Evolutionary conservation across 306 rosid species (phyloP), one percentile per base, ranked within the genome.

Genomic region (Gynostemma pentaphyllum): DNA sequence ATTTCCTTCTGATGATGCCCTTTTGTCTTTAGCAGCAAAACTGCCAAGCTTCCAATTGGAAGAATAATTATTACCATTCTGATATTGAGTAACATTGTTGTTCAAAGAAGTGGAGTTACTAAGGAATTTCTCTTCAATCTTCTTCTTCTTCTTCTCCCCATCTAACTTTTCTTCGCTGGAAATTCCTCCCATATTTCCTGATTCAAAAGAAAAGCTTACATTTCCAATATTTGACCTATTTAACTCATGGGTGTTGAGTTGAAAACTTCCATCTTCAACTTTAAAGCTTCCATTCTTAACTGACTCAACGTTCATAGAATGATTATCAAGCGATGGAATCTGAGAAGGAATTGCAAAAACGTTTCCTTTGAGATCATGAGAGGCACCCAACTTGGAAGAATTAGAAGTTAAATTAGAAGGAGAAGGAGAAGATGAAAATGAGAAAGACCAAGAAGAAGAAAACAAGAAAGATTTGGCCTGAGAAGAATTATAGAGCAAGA

Each of bases 401-500:
- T 34, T 51, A 52, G 47, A 0, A 21, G 70, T 50, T 12, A 57
- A 36, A 40, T 11, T 26, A 27, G 57, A 13, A 2, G 49, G 41
- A 46, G 71, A n/a, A 42, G 45, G 26, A 22, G 80, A 36, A 22
- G 80, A 36, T 2, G 83, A 44, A 15, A 79, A 73, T 0, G 82
- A 66, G 30, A 81, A 78, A 32, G 75, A 75, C 84, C 74, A 74
- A 5, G 74, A 51, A 46, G 62, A 77, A 41, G 82, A 61, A 49
- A 71, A 85, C n/a, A 79, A 74, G 70, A 78, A 72, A n/a, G 55
- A 32, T 45, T 62, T 78, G 6, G 49, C 65, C 22, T 68, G 50
- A 41, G 87, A 48, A 3, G 84, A 83, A 22, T 41, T 56, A 44
- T 68, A 72, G 14, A 88, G 76, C 2, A 74, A 78, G 23, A 82